Percentiles rank a stretch among this genome's conserved stretches.
Conservation (phyloP, 257 asterid species). For the Solanum habrochaites region DNA sequence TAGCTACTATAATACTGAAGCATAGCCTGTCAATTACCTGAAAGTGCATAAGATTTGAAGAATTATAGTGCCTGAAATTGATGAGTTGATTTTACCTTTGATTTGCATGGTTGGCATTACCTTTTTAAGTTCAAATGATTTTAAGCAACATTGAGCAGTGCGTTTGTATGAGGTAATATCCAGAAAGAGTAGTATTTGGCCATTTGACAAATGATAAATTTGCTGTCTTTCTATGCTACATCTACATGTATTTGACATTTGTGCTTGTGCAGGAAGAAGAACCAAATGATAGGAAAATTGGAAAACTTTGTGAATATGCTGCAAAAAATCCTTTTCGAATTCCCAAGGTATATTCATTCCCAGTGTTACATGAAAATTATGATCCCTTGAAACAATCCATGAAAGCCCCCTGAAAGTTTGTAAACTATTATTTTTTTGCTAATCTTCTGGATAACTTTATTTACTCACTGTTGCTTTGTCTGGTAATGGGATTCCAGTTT, state of each 20-base stretch:
- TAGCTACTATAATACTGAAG: neutral
- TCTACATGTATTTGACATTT: neutral
- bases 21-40: neutral
- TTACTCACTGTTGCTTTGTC: neutral
- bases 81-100: neutral
- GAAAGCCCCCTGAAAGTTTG: neutral
- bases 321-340: conserved; percentile 91
- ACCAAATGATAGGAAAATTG: conserved; percentile 85
- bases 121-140: neutral
- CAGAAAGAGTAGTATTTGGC: neutral
- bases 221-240: neutral
- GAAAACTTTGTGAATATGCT: conserved; percentile 91
- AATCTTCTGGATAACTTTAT: neutral
- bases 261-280: conserved; percentile 61
- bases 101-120: neutral
- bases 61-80: neutral
- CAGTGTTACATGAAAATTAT: neutral
- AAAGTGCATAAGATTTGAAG: neutral
- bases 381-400: neutral
- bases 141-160: neutral
- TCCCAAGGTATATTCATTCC: conserved; percentile 55
- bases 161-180: neutral
- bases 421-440: neutral
- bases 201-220: neutral
- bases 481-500: neutral